phyloP scores from a whole-genome alignment of 1,284 basidiomycete genomes.

The Trametes hirsuta region DNA sequence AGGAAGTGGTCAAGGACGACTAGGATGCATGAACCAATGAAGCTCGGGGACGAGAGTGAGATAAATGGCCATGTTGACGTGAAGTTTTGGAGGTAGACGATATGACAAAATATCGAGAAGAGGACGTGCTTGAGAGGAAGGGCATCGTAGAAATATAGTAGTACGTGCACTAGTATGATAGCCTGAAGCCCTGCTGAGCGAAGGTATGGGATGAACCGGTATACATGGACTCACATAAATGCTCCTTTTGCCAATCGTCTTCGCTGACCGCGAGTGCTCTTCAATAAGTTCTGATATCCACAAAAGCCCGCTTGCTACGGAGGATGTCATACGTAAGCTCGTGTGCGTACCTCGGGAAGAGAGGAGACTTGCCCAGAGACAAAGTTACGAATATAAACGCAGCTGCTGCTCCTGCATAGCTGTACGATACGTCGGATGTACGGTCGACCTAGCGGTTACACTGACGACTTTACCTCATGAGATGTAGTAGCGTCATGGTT shows the following conservation, averaged over 20 bases:
- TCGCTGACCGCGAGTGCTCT: constrained; percentile 84
- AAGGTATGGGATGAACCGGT: background rate
- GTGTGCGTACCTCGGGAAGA: background rate
- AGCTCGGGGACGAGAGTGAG: constrained; percentile 80
- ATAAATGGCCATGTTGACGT: constrained; percentile 88
- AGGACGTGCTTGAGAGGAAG: constrained; percentile 74
- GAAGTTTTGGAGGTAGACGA: constrained; percentile 92
- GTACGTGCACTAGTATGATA: constrained; percentile 75
- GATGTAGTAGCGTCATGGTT: constrained; percentile 26
- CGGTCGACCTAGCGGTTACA: background rate
- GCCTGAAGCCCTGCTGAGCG: constrained; percentile 47
- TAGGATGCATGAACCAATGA: constrained; percentile 81
- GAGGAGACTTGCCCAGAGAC: constrained; percentile 35
- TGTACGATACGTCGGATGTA: constrained; percentile 11
- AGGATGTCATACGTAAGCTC: background rate
- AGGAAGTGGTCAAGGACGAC: constrained; percentile 90
- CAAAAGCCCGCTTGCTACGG: constrained; percentile 84
- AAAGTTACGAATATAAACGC: constrained; percentile 42
- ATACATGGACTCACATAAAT: constrained; percentile 72
- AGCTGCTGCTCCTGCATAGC: constrained; percentile 39
- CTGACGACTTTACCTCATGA: constrained; percentile 22
- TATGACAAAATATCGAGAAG: constrained; percentile 84
- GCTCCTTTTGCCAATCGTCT: constrained; percentile 76
- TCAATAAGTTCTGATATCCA: constrained; percentile 95
- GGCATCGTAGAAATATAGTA: constrained; percentile 81